Base-by-base conservation (phyloP, 2,329 filamentous ascomycete genomes). In the Fonsecaea pedrosoi region DNA sequence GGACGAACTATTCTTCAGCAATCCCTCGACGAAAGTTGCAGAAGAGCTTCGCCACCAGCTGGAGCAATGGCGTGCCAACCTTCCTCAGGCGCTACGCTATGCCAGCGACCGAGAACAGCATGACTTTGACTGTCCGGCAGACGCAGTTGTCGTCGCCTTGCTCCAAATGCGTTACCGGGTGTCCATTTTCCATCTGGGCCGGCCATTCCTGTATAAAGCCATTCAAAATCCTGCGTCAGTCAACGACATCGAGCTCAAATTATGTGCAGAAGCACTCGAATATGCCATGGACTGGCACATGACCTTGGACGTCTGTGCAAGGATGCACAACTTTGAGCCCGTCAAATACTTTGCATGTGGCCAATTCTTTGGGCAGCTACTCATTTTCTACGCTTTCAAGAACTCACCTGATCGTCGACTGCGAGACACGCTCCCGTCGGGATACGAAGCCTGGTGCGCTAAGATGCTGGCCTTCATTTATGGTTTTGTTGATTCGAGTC, bases 1-100 rank as follows among this genome's bases (percentile, higher is more conserved):
- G 75, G 80, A 69, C 73, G 78, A 64, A 77, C 78, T 85, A 34
- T 81, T 83, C 60, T 81, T 85, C 68, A 83, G 78, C 56, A 74
- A 84, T 38, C 78, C 78, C 78, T 50, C 77, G 73, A 30, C 82
- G 13, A 79, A 79, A 7, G 77, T 86, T 59, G 84, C 82, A 25
- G 76, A 80, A 37, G 84, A 86, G 72, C 81, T 86, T 66, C 79
- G 82, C 58, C 83, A 85, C 73, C 84, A 86, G 73, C 80, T 86
- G 18, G 83, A 85, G 71, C 83, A 85, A 72, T 86, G 84, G 84
- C 82, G 83, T 32, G 77, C 74, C 4, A 84, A 85, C 62, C 80
- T 86, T 13, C 84, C 84, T 9, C 69, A 78, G 15, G 75, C 79
- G 7, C 78, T 85, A 18, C 81, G 83, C 64, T 84, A 84, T 68